Evolutionary conservation across 116 monocot species (phyloP).

Genomic region (Dioscorea cayenensis): DNA sequence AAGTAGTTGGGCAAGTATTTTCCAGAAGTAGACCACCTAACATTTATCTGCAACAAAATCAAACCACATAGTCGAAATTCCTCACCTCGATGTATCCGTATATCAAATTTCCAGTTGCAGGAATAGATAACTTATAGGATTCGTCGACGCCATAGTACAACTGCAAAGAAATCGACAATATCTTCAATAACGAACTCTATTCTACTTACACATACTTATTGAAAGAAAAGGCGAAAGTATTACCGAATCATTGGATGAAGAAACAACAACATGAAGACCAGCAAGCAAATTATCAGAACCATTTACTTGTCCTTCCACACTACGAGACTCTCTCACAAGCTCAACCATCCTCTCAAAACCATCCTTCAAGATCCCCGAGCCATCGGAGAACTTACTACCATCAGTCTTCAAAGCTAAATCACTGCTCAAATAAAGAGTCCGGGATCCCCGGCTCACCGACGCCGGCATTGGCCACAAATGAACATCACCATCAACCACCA

Average conservation of each 20-base stretch:
- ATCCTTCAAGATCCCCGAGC: conserved; percentile 53
- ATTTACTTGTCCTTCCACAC: conserved; percentile 16
- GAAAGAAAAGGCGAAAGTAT: background rate
- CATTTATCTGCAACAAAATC: no score
- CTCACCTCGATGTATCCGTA: conserved; percentile 60
- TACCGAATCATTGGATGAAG: conserved; percentile 55
- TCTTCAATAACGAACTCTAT: background rate
- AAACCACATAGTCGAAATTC: no score
- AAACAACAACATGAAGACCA: conserved; percentile 51
- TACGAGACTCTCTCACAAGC: conserved; percentile 29
- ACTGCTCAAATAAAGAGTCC: conserved; percentile 37
- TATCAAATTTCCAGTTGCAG: conserved; percentile 29
- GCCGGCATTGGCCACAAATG: conserved; percentile 88
- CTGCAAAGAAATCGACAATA: conserved; percentile 33
- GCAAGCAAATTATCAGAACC: conserved; percentile 23
- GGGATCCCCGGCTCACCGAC: conserved; percentile 40
- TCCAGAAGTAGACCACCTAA: no score
- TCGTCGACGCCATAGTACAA: conserved; percentile 73
- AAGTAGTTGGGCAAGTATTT: no score
- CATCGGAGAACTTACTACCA: conserved; percentile 56
- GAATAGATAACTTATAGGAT: conserved; percentile 58
- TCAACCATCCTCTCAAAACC: conserved; percentile 54
- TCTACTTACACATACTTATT: no score
- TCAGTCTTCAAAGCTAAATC: conserved; percentile 45
- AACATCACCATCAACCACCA: conserved; percentile 15